These are phyloP conservation scores for Fabrea salina DNA, from an alignment of 169 alveolate species.

Conservation along the genomic window DNA sequence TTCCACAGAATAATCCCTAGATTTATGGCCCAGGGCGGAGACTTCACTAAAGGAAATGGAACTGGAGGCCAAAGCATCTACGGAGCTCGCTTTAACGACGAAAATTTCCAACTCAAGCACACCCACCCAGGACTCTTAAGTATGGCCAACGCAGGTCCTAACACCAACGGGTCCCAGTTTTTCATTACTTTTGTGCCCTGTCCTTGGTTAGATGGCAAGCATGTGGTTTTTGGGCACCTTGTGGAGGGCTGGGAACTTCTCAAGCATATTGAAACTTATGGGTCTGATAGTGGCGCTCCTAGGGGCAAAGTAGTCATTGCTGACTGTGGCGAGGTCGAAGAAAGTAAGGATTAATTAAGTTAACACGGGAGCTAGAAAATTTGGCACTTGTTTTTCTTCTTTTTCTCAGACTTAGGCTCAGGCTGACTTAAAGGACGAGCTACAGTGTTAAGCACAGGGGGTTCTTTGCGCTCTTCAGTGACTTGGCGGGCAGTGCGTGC, in stretches of 20 bases:
- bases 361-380: too few relatives aligned
- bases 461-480: background rate
- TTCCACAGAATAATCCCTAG: constrained; percentile 96
- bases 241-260: constrained; percentile 89
- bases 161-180: constrained; percentile 97
- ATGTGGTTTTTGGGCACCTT: constrained; percentile 96
- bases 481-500: too few relatives aligned
- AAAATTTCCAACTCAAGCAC: constrained; percentile 92
- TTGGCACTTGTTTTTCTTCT: constrained; percentile 3
- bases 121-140: constrained; percentile 91
- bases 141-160: constrained; percentile 98
- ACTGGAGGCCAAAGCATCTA: constrained; percentile 94
- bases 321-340: constrained; percentile 89
- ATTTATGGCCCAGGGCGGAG: constrained; percentile 98
- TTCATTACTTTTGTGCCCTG: constrained; percentile 92
- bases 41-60: constrained; percentile 94
- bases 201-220: constrained; percentile 96
- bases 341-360: too few relatives aligned
- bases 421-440: background rate
- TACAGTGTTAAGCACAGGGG: background rate
- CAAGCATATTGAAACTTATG: constrained; percentile 89
- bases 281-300: constrained; percentile 89
- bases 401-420: constrained; percentile 24
- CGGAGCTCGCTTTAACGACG: constrained; percentile 93
- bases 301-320: constrained; percentile 83